Conservation (phyloP, 1,139 yeast genomes). For the Saccharomycopsis phalli region DNA sequence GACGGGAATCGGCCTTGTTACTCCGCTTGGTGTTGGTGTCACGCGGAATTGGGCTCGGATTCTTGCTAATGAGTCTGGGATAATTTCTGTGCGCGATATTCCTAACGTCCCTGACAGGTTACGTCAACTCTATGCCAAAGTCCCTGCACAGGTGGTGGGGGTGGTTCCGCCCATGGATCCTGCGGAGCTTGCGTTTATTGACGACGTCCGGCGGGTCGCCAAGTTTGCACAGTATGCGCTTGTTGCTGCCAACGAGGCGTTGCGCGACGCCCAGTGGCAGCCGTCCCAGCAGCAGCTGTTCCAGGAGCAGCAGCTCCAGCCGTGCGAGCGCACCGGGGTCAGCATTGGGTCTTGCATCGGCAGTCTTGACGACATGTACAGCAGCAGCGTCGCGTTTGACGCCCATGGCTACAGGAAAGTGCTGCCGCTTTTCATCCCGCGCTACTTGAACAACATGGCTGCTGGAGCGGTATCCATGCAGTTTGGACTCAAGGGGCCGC, state of each 20-base stretch:
- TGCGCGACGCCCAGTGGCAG: conserved; percentile 52
- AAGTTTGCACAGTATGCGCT: conserved; percentile 72
- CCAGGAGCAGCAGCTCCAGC: conserved; percentile 27
- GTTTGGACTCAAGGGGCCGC: conserved; percentile 72
- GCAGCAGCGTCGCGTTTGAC: conserved; percentile 44
- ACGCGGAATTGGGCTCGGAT: conserved; percentile 44
- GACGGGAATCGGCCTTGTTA: conserved; percentile 80
- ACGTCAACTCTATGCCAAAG: conserved; percentile 37
- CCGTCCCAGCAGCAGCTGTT: conserved; percentile 30
- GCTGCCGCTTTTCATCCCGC: conserved; percentile 83
- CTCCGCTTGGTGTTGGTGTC: conserved; percentile 78
- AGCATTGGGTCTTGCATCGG: conserved; percentile 94
- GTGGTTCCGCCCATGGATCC: conserved; percentile 42
- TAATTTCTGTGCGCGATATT: conserved; percentile 41
- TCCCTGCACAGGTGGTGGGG: conserved; percentile 76
- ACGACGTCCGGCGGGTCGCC: conserved; percentile 47
- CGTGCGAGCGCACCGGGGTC: conserved; percentile 54
- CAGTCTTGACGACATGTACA: conserved; percentile 66
- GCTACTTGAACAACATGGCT: conserved; percentile 83
- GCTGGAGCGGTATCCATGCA: conserved; percentile 84
- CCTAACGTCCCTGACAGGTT: conserved; percentile 39
- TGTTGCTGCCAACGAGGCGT: conserved; percentile 70
- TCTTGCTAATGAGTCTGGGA: conserved; percentile 44
- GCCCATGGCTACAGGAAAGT: conserved; percentile 58
- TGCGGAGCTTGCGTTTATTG: neutral